Evolutionary conservation across 805 yeast genomes (phyloP).

Genomic region (Yarrowia sp.): DNA sequence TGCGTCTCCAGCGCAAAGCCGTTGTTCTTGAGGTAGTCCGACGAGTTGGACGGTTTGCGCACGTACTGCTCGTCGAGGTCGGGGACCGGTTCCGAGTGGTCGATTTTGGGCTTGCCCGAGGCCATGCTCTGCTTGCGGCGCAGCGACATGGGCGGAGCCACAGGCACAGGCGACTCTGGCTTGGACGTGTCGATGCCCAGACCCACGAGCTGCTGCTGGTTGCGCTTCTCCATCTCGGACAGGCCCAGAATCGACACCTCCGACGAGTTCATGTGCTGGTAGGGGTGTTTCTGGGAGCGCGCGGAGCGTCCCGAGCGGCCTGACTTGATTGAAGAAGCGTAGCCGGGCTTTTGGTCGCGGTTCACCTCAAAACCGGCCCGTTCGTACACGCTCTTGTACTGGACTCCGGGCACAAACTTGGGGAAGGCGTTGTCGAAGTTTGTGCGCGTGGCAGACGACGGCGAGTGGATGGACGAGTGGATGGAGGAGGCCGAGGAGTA

Average conservation of each 20-base stretch:
- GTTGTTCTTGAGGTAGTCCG: constrained; percentile 1
- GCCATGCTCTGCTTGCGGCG: constrained; percentile 22
- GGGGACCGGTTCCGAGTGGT: neutral
- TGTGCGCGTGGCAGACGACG: constrained; percentile 5
- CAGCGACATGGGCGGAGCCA: constrained; percentile 17
- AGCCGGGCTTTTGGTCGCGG: neutral
- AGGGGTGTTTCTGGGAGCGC: neutral
- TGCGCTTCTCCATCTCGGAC: neutral
- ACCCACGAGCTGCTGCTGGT: neutral
- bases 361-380: constrained; percentile 46
- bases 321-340: neutral
- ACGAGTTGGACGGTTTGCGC: no score
- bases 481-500: constrained; percentile 14
- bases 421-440: constrained; percentile 43
- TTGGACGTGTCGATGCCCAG: constrained; percentile 9
- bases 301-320: neutral
- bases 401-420: constrained; percentile 40
- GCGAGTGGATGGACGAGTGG: constrained; percentile 6
- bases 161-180: neutral
- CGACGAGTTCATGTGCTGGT: constrained; percentile 11
- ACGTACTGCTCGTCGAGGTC: neutral
- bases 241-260: constrained; percentile 10
- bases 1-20: neutral
- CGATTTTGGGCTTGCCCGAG: neutral
- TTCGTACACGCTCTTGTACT: constrained; percentile 42